These are phyloP conservation scores for Smittium culicis DNA, from an alignment of 371 early-diverging fungal genomes.

Conservation along the genomic window DNA sequence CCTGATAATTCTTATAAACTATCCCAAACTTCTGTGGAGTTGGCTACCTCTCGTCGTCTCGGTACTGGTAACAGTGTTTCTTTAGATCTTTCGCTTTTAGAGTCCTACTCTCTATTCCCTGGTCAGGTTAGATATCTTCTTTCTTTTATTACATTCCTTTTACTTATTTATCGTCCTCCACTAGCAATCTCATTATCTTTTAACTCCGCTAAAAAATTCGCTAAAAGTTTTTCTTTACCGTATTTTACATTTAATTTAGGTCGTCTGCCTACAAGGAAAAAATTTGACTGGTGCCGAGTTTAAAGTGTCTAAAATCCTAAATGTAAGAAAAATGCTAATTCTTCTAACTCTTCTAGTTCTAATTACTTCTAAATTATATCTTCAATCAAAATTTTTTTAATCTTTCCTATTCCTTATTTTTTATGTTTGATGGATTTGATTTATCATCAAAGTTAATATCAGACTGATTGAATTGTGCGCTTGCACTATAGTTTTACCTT, in stretches of 20 bases:
- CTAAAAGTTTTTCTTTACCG: too few species aligned
- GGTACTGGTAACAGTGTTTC: not conserved
- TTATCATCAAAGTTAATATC: too few species aligned
- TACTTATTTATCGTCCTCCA: not conserved
- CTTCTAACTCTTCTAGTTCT: too few species aligned
- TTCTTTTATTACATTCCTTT: not conserved
- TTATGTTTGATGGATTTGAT: too few species aligned
- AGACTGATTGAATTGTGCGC: too few species aligned
- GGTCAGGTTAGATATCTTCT: not conserved
- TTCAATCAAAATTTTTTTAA: too few species aligned
- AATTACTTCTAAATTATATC: too few species aligned
- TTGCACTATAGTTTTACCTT: not conserved
- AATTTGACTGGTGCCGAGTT: slow-evolving; percentile 2
- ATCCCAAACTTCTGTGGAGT: not conserved
- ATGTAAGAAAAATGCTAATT: too few species aligned
- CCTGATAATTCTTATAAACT: not conserved
- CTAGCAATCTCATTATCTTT: not conserved
- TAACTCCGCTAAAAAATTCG: too few species aligned
- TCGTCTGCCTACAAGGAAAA: not conserved
- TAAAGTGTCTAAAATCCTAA: not conserved
- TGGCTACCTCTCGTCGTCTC: not conserved
- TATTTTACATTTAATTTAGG: too few species aligned
- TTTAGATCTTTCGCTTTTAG: not conserved
- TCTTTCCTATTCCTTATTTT: too few species aligned
- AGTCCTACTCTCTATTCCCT: not conserved